Evolutionary conservation across 2,329 filamentous ascomycete genomes (phyloP).

Genomic region (Botrytis sinoallii): DNA sequence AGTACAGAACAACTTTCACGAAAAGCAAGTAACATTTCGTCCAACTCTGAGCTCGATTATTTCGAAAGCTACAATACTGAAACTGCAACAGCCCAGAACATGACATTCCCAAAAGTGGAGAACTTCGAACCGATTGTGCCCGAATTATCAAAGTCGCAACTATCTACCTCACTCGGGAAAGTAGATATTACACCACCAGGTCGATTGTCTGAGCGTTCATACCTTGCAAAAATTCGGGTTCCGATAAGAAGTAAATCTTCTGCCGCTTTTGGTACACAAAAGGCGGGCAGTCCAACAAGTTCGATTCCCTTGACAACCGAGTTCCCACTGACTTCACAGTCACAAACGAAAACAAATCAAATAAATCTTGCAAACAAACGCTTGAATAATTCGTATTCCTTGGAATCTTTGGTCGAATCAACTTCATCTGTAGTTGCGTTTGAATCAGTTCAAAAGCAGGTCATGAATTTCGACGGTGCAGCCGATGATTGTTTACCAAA

Average conservation of each 20-base stretch:
- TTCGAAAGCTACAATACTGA: background rate
- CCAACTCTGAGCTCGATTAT: background rate
- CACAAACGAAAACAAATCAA: background rate
- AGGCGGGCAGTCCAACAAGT: background rate
- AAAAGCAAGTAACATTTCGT: background rate
- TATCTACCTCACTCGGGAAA: background rate
- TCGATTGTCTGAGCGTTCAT: constrained; percentile 9
- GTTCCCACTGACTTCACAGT: background rate
- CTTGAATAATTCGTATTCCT: background rate
- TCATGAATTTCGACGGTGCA: constrained; percentile 13
- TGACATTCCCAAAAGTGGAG: too few species aligned
- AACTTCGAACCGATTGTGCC: background rate
- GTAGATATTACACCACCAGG: background rate
- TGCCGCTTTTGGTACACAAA: background rate
- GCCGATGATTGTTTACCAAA: constrained; percentile 13
- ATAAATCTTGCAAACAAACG: background rate
- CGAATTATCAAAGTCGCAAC: background rate
- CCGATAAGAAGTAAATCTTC: background rate
- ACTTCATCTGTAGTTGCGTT: background rate
- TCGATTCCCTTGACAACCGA: constrained; percentile 7
- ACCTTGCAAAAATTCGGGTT: background rate
- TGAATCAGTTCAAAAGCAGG: background rate
- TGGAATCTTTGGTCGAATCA: background rate
- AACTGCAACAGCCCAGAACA: background rate
- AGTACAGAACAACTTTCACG: background rate